Evolutionary conservation across 2,329 filamentous ascomycete genomes (phyloP).

Genomic region (Colletotrichum gigasporum): DNA sequence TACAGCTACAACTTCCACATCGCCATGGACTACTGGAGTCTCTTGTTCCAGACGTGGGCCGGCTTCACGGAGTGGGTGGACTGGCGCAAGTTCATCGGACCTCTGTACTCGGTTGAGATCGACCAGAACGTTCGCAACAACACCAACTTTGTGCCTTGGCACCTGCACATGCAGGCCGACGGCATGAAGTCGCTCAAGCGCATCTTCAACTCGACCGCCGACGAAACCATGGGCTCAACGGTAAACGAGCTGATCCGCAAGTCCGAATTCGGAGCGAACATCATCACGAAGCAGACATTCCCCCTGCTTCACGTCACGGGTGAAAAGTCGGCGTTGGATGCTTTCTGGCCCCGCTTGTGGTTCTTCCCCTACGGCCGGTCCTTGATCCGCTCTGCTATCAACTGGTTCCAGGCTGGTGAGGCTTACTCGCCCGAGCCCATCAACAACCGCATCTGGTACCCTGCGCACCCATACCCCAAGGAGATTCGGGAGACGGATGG

Average conservation of each 20-base stretch:
- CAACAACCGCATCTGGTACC: slow-evolving; percentile 43
- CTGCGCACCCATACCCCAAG: slow-evolving; percentile 26
- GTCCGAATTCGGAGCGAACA: slow-evolving; percentile 47
- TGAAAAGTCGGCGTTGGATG: slow-evolving; percentile 42
- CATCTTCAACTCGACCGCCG: slow-evolving; percentile 42
- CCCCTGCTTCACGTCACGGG: slow-evolving; percentile 51
- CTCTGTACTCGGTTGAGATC: slow-evolving; percentile 36
- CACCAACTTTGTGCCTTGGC: slow-evolving; percentile 39
- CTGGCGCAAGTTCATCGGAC: slow-evolving; percentile 43
- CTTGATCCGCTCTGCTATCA: slow-evolving; percentile 41
- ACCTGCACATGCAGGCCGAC: slow-evolving; percentile 43
- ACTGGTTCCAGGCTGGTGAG: slow-evolving; percentile 35
- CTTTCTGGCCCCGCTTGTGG: slow-evolving; percentile 48
- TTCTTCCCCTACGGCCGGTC: slow-evolving; percentile 46
- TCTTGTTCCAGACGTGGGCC: slow-evolving; percentile 50
- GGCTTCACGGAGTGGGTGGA: slow-evolving; percentile 46
- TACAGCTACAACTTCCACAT: slow-evolving; percentile 42
- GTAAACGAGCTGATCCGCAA: slow-evolving; percentile 42
- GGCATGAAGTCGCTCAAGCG: slow-evolving; percentile 40
- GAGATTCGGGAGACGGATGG: slow-evolving; percentile 22
- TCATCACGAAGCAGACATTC: slow-evolving; percentile 46
- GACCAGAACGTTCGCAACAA: slow-evolving; percentile 34
- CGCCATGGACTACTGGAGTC: slow-evolving; percentile 50
- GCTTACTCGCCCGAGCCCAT: slow-evolving; percentile 39
- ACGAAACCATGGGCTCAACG: slow-evolving; percentile 37